Evolutionary conservation across 148 eudicot species (phyloP).

Genomic region (Cornus florida): DNA sequence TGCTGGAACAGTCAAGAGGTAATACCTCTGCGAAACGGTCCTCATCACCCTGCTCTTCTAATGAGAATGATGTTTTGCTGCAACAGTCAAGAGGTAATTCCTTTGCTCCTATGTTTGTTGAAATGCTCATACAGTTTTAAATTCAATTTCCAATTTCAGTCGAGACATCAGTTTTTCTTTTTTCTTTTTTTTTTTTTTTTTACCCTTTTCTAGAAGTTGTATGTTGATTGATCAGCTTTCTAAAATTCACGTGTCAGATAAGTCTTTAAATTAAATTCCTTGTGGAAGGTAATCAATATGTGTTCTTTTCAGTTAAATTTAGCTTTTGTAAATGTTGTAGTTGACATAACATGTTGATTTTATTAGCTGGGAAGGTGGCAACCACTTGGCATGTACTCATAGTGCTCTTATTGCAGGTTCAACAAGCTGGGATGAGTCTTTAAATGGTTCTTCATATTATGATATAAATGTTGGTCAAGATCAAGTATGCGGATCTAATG

Average conservation of each 20-base stretch:
- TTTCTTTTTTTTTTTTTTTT: background rate
- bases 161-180: background rate
- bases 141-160: background rate
- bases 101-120: background rate
- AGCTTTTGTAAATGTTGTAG: conserved; percentile 2
- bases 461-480: conserved; percentile 30
- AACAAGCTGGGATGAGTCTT: conserved; percentile 4
- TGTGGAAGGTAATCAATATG: background rate
- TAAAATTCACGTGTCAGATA: background rate
- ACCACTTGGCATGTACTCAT: conserved; percentile 11
- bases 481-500: conserved; percentile 17
- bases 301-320: background rate
- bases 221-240: background rate
- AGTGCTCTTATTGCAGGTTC: conserved; percentile 9
- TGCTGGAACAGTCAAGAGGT: conserved; percentile 19
- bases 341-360: conserved; percentile 12
- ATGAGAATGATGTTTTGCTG: conserved; percentile 12
- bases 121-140: background rate
- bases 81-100: conserved; percentile 19
- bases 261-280: background rate
- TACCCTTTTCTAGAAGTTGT: background rate
- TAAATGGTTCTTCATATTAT: conserved; percentile 28
- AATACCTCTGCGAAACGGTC: conserved; percentile 11
- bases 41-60: conserved; percentile 21
- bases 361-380: conserved; percentile 14